Evolutionary conservation across 352 stramenopile genomes (phyloP).

Genomic region (Globisporangium alternatum): DNA sequence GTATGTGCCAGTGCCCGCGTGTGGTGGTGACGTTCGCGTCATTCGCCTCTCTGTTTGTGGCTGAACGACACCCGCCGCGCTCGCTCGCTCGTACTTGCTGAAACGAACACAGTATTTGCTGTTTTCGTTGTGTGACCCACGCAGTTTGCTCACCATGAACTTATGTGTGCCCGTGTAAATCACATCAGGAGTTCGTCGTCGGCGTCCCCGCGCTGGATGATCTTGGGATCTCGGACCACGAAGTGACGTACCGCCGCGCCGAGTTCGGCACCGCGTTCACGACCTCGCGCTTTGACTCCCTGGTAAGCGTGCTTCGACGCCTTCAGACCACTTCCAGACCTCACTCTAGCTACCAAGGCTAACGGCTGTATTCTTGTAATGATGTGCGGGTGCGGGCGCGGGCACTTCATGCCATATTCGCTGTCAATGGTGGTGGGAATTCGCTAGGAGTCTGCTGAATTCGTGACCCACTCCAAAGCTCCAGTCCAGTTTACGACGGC

Average conservation of each 20-base stretch:
- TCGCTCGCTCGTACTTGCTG: too few relatives aligned
- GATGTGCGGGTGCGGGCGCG: background rate
- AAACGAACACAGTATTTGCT: background rate
- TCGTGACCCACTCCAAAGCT: slow-evolving; percentile 27
- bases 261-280: slow-evolving; percentile 51
- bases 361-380: background rate
- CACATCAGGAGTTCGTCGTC: slow-evolving; percentile 26
- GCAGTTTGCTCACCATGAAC: slow-evolving; percentile 17
- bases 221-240: slow-evolving; percentile 26
- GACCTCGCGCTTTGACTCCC: slow-evolving; percentile 49
- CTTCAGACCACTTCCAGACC: background rate
- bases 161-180: background rate
- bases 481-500: slow-evolving; percentile 20
- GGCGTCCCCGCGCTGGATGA: slow-evolving; percentile 31
- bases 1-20: background rate
- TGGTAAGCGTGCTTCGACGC: slow-evolving; percentile 26
- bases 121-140: slow-evolving; percentile 5
- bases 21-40: background rate
- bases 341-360: background rate
- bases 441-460: slow-evolving; percentile 26
- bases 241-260: slow-evolving; percentile 70
- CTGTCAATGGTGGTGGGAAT: background rate
- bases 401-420: too few relatives aligned
- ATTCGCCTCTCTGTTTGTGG: background rate
- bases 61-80: background rate